Base-by-base conservation (phyloP, 208 protist species). In the Crithidia expoeki region DNA sequence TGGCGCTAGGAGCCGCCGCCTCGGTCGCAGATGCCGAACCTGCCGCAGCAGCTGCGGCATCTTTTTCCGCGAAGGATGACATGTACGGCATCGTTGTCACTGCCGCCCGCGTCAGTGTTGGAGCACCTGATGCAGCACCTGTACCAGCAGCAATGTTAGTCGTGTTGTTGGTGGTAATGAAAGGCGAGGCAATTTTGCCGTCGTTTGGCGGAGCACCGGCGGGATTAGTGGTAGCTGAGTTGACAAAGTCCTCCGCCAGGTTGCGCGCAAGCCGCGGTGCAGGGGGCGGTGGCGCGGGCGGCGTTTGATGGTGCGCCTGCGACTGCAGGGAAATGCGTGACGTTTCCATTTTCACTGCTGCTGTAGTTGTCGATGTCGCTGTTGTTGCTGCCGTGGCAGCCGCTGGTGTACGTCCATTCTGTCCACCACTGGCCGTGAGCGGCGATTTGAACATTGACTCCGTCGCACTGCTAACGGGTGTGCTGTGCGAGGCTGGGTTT, bases 261-360 rank as follows among this genome's bases (percentile, higher is more conserved):
- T 50, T 77, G 49, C 72, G 72, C 19, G 72, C 72, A 4, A 77
- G 64, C 16, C 52, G 72, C 7, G 64, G 72, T 25, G 72, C 72
- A 4, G 71, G 71, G 44, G 40, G 55, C 4, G 72, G 63, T 14
- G 72, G 63, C 27, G 64, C 32, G 4, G 64, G 49, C 10, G 65
- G 55, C 17, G 36, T 50, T 25, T 63, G 27, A 38, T 44, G 46
- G 62, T 50, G 70, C 32, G 3, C 36, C 44, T 55, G 70, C 38
- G 53, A 44, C 40, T n/a, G n/a, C 7, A 44, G 53, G 14, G 70
- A 58, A 3, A 44, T 21, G 21, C 70, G 62, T 9, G n/a, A 12
- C 16, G 42, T 32, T 16, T 67, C 64, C 34, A 21, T 19, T 17
- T 34, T 59, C 5, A 36, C 36, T 12, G 17, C 42, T 9, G 52